Percentiles rank a stretch among this genome's conserved stretches.
phyloP scores from a whole-genome alignment of 257 asterid species.

The Petrea volubilis region DNA sequence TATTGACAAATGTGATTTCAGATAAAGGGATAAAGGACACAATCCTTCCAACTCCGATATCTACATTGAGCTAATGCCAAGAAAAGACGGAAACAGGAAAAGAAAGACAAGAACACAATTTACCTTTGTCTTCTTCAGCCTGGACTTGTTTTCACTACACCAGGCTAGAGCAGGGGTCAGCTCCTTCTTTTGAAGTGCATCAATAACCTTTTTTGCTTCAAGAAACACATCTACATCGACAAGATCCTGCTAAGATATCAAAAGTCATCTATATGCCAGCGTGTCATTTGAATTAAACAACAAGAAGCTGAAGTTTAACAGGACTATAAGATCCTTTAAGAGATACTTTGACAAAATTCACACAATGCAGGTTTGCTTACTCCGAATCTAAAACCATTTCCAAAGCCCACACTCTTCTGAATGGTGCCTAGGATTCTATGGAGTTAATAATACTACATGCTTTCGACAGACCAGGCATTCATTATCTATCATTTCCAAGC shows the following conservation, averaged over 20 bases:
- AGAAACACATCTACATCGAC: slow-evolving; percentile 92
- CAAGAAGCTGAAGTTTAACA: slow-evolving; percentile 4
- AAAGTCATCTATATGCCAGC: slow-evolving; percentile 22
- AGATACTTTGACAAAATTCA: slow-evolving; percentile 8
- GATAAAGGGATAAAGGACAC: background rate
- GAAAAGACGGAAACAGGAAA: slow-evolving; percentile 5
- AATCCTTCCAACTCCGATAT: slow-evolving; percentile 6
- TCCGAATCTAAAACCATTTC: slow-evolving; percentile 7
- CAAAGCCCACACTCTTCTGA: slow-evolving; percentile 14
- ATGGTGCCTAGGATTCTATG: slow-evolving; percentile 7
- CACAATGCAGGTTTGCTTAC: background rate
- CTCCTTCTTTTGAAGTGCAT: slow-evolving; percentile 89
- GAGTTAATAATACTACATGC: background rate
- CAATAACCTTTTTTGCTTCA: slow-evolving; percentile 91
- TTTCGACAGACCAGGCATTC: slow-evolving; percentile 6
- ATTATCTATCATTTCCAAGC: slow-evolving; percentile 5
- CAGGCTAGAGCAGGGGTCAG: slow-evolving; percentile 94
- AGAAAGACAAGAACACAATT: slow-evolving; percentile 14
- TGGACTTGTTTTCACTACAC: slow-evolving; percentile 97
- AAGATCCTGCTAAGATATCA: slow-evolving; percentile 68
- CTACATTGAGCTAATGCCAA: background rate
- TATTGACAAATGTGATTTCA: background rate
- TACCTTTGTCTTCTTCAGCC: slow-evolving; percentile 95
- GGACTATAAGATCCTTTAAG: slow-evolving; percentile 6
- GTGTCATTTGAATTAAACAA: background rate